These are phyloP conservation scores for Populus tomentosa DNA, from an alignment of 441 rosid genomes.

Conservation along the genomic window DNA sequence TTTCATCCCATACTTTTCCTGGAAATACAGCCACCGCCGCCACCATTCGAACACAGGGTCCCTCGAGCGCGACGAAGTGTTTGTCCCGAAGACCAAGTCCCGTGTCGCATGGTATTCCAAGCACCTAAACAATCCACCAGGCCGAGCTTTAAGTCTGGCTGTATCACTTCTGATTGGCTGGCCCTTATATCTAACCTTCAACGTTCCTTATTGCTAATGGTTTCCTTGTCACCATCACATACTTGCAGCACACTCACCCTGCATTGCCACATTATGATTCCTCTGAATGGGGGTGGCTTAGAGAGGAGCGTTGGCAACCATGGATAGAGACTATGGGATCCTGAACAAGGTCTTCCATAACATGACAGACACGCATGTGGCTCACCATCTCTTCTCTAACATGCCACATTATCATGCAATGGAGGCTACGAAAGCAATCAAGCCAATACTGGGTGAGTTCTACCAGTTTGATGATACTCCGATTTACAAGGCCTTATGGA, in stretches of 20 bases:
- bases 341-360: conserved; percentile 68
- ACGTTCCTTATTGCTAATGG: conserved; percentile 52
- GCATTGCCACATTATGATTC: conserved; percentile 70
- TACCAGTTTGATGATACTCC: conserved; percentile 68
- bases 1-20: conserved; percentile 80
- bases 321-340: conserved; percentile 70
- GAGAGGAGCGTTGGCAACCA: conserved; percentile 69
- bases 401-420: conserved; percentile 78
- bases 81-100: conserved; percentile 51
- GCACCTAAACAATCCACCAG: conserved; percentile 62
- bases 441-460: conserved; percentile 63
- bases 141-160: conserved; percentile 38
- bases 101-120: conserved; percentile 43
- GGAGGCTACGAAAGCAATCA: conserved; percentile 75
- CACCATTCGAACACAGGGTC: conserved; percentile 82
- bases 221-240: too few species aligned
- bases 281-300: conserved; percentile 76
- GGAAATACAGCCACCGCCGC: conserved; percentile 82
- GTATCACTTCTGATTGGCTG: conserved; percentile 57
- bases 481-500: conserved; percentile 50
- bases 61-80: conserved; percentile 67
- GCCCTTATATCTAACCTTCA: conserved; percentile 66
- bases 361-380: conserved; percentile 67
- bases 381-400: conserved; percentile 68
- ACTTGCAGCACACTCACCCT: conserved; percentile 83